phyloP scores from a whole-genome alignment of 1,139 yeast species.

The Kodamaea arcana region DNA sequence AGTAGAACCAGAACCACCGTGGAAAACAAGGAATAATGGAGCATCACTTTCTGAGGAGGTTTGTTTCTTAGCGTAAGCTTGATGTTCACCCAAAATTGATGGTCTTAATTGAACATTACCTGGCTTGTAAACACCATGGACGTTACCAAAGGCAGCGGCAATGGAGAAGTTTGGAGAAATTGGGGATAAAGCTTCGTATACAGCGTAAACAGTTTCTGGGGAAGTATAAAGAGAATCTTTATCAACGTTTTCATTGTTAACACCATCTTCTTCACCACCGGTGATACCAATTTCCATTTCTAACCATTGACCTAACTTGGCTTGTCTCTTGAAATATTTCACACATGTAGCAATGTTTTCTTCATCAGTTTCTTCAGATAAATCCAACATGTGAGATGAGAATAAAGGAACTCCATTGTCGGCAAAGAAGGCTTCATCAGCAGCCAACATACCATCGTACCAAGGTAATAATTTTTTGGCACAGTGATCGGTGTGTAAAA shows the following conservation, averaged over 20 bases:
- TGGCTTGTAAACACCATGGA: constrained; percentile 99
- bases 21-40: constrained; percentile 98
- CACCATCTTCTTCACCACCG: constrained; percentile 99
- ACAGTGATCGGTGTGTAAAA: constrained; percentile 98
- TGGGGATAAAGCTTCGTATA: constrained; percentile 83
- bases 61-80: constrained; percentile 71
- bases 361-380: constrained; percentile 94
- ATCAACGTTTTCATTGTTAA: constrained; percentile 91
- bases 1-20: constrained; percentile 99
- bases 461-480: constrained; percentile 97
- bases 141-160: constrained; percentile 99
- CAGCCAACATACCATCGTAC: constrained; percentile 97
- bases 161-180: constrained; percentile 97
- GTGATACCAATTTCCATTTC: constrained; percentile 99
- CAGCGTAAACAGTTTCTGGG: constrained; percentile 92
- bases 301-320: constrained; percentile 94
- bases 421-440: constrained; percentile 90
- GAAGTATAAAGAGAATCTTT: constrained; percentile 88
- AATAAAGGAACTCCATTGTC: constrained; percentile 89
- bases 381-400: constrained; percentile 98
- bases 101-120: constrained; percentile 96
- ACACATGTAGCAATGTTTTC: constrained; percentile 93
- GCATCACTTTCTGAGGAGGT: constrained; percentile 49
- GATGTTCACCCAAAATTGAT: constrained; percentile 93
- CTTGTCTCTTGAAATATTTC: constrained; percentile 91